Evolutionary conservation across 106 monocot species (phyloP).

Genomic region (Dioscorea dumetorum): DNA sequence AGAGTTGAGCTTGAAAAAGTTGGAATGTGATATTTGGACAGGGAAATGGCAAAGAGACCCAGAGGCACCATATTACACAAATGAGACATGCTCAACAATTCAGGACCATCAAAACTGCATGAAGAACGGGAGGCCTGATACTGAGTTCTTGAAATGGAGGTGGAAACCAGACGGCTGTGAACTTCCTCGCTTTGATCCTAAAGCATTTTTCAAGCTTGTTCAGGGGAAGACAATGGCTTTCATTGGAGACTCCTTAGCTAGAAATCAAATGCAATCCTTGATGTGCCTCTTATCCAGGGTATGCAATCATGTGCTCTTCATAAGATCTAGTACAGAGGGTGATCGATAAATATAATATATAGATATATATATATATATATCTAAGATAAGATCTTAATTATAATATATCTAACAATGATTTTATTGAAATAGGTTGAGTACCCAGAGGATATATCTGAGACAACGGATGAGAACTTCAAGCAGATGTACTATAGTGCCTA

Average conservation of each 20-base stretch:
- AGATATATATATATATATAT: no score
- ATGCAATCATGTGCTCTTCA: neutral
- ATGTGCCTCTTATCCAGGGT: conserved; percentile 30
- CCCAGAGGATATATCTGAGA: conserved; percentile 13
- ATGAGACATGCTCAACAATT: conserved; percentile 10
- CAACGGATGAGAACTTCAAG: conserved; percentile 14
- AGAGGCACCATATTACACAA: conserved; percentile 17
- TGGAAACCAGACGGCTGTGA: conserved; percentile 29
- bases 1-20: no score
- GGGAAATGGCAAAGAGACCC: conserved; percentile 23
- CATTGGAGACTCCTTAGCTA: conserved; percentile 20
- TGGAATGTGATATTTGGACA: conserved; percentile 9
- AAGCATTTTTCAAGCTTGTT: conserved; percentile 11
- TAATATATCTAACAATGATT: no score
- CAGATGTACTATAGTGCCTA: conserved; percentile 9
- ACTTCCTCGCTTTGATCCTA: conserved; percentile 7
- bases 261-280: conserved; percentile 38
- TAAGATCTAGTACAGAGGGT: no score
- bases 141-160: conserved; percentile 25
- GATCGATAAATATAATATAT: no score
- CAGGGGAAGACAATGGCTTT: conserved; percentile 17
- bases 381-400: no score
- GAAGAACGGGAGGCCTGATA: conserved; percentile 26
- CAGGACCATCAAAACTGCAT: conserved; percentile 26
- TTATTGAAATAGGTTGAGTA: conserved; percentile 11